Evolutionary conservation across 345 rosid genomes (phyloP), one percentile per base, ranked within the genome.

Genomic region (Eucalyptus cloeziana): DNA sequence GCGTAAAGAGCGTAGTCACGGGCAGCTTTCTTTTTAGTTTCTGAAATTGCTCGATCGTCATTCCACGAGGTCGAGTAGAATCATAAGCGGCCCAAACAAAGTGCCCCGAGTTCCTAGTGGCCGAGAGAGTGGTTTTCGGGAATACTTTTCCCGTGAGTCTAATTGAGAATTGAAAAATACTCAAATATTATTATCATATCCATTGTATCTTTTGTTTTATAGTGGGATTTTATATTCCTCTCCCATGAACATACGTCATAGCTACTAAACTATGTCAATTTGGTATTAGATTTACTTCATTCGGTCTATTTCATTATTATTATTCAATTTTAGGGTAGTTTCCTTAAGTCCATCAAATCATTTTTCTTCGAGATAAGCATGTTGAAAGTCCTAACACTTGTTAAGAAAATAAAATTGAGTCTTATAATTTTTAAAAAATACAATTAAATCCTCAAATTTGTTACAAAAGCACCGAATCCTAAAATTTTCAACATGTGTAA

Each of bases 341-440:
- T n/a, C 0, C 69, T 30, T 30, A 6, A 62, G 33, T 62, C 16
- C 33, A 62, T 27, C 69, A 62, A 13, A 13, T 62, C n/a, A 30
- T 60, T 11, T 62, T 60, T 56, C 2, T 27, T 13, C 2, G 1
- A 25, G 5, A 56, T 56, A 56, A 56, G 0, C 0, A 56, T 0
- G 0, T 56, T 24, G 0, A 56, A 56, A 10, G 1, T 56, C 4
- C 1, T 56, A 24, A 56, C 10, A 56, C 1, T 56, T 24, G 4
- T 56, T 9, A 24, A 56, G 0, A 22, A 56, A 24, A 3, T 24
- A 56, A 0, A 10, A 0, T 56, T 0, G 0, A 24, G 3, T 56
- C 0, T 25, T 24, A 56, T 9, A 56, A 24, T 56, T 56, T 56
- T 56, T 0, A 56, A 0, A 56, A 56, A 24, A 1, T 4, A 6